Evolutionary conservation across 805 yeast species (phyloP).

Genomic region (Yarrowia divulgata): DNA sequence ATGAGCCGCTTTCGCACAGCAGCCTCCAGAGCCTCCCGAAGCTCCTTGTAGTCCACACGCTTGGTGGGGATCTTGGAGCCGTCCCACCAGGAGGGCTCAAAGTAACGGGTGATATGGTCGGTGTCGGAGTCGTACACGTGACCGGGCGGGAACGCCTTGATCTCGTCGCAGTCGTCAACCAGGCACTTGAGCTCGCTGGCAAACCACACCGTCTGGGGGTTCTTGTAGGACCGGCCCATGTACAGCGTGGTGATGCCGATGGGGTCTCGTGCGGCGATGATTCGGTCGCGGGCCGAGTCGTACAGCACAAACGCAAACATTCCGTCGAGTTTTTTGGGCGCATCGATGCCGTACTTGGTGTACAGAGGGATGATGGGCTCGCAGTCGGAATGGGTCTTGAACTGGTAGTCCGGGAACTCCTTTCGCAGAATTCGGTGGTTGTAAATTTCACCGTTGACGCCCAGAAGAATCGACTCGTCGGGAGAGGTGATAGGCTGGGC

Average conservation of each 20-base stretch:
- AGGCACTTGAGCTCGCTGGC: constrained; percentile 95
- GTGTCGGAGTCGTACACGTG: constrained; percentile 93
- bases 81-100: constrained; percentile 95
- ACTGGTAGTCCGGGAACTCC: constrained; percentile 73
- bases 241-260: constrained; percentile 96
- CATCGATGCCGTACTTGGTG: constrained; percentile 83
- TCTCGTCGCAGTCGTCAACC: constrained; percentile 91
- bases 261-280: constrained; percentile 98
- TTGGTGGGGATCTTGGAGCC: constrained; percentile 74
- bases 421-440: constrained; percentile 92
- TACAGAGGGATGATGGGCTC: constrained; percentile 96
- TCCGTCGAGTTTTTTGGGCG: constrained; percentile 94
- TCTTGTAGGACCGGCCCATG: constrained; percentile 79
- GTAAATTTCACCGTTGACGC: constrained; percentile 98
- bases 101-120: constrained; percentile 85
- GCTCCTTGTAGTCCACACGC: constrained; percentile 72
- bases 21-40: constrained; percentile 84
- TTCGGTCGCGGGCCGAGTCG: constrained; percentile 83
- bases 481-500: constrained; percentile 93
- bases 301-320: constrained; percentile 96
- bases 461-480: constrained; percentile 74
- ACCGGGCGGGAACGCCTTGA: constrained; percentile 97
- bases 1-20: constrained; percentile 98
- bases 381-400: constrained; percentile 91
- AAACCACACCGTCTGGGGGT: constrained; percentile 82